Evolutionary conservation across 2,329 filamentous ascomycete genomes (phyloP).

Genomic region (Pseudogymnoascus sp.): DNA sequence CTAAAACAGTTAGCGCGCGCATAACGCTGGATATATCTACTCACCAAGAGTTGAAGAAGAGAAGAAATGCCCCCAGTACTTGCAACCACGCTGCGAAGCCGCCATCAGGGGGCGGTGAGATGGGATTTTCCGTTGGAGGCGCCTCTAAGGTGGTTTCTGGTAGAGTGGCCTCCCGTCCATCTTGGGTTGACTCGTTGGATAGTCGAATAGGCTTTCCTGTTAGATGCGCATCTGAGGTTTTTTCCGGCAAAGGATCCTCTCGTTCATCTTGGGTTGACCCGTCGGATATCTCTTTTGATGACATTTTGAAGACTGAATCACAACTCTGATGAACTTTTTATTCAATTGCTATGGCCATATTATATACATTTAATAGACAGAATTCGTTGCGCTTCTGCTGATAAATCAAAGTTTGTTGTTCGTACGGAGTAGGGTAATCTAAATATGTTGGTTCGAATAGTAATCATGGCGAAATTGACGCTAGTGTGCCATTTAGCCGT

Average conservation of each 20-base stretch:
- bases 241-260: not conserved
- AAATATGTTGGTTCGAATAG: not conserved
- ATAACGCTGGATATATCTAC: not conserved
- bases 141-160: not conserved
- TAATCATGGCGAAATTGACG: not conserved
- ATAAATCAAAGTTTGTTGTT: not conserved
- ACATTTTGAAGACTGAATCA: not conserved
- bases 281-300: not conserved
- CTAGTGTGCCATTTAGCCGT: not conserved
- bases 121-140: not conserved
- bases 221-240: not conserved
- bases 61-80: conserved; percentile 40
- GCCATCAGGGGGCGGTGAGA: conserved; percentile 41
- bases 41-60: conserved; percentile 29
- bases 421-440: too few relatives aligned
- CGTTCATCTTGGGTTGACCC: not conserved
- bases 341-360: not conserved
- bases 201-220: not conserved
- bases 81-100: conserved; percentile 49
- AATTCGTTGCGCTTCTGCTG: not conserved
- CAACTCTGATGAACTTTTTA: not conserved
- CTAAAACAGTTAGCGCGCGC: conserved; percentile 30
- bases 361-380: not conserved
- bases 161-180: not conserved
- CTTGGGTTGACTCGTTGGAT: not conserved